A percentile compares a stretch with the other conserved stretches of the same genome.
Evolutionary conservation across 2,329 filamentous ascomycete species (phyloP).

Genomic region (Colletotrichum spaethianum): DNA sequence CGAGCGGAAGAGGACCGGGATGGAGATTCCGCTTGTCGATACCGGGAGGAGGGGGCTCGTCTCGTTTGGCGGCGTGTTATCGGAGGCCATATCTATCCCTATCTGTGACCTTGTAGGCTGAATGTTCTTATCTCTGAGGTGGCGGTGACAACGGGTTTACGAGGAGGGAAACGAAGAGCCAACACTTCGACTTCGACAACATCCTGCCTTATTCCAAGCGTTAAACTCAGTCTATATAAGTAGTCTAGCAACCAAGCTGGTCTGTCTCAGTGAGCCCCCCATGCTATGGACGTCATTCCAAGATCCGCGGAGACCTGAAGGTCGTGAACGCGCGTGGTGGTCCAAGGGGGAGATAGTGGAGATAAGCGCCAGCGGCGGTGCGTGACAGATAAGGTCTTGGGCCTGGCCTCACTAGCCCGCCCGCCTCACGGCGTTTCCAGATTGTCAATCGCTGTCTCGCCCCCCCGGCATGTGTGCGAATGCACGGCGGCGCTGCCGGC

Average conservation of each 20-base stretch:
- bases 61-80: conserved; percentile 11
- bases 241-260: neutral
- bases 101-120: neutral
- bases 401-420: neutral
- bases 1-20: neutral
- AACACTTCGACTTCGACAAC: neutral
- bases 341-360: neutral
- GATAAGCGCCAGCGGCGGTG: conserved; percentile 1
- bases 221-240: neutral
- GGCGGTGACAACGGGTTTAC: neutral
- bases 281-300: neutral
- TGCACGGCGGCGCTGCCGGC: neutral
- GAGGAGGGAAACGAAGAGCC: neutral
- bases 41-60: conserved; percentile 10
- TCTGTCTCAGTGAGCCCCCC: neutral
- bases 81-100: conserved; percentile 6
- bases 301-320: conserved; percentile 21
- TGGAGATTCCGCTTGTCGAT: conserved; percentile 1
- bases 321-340: conserved; percentile 11
- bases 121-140: neutral
- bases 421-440: neutral
- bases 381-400: conserved; percentile 26
- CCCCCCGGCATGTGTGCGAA: neutral
- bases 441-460: neutral
- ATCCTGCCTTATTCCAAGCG: neutral